Evolutionary conservation across 192 early-diverging fungal species (phyloP), one percentile per base, ranked within the genome.

Genomic region (Coemansia sp.): DNA sequence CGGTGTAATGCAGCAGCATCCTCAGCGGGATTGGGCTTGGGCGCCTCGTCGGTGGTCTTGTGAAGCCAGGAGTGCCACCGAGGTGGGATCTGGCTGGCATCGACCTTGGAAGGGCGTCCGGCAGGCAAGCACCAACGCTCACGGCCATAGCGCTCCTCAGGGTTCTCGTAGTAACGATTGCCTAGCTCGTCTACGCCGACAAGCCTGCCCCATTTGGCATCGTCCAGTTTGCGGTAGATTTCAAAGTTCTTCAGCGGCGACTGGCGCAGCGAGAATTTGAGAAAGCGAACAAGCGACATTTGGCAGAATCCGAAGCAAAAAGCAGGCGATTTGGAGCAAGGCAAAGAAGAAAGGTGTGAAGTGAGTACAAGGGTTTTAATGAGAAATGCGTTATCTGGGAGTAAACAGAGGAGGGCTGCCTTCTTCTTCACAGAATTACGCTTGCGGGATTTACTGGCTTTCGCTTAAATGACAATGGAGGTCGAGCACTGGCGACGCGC

Each of bases 41-140:
- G 81, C 24, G 72, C 61, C 57, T 75, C 73, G 57, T 80, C 82
- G 18, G 68, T 80, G 41, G 62, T 49, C 55, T 63, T 73, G 68
- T 83, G 76, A 16, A 79, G 77, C 82, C 82, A 83, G 58, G 73
- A 58, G 52, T 80, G 82, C 90, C 90, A 92, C 75, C 86, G 86
- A 53, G 90, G 82, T 24, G 89, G 81, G 54, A 92, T 84, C 71
- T 88, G 83, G 49, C 75, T 82, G 32, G 88, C 82, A 66, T 91
- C 88, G 62, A 84, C 74, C 38, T 84, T 73, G 23, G 69, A 58
- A 2, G 47, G 54, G 22, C 53, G 66, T 38, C 60, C 71, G 34
- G 82, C 87, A 18, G 86, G 88, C 49, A 90, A 65, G 58, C 88
- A 83, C 91, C 91, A 93, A 64, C 91, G 88, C 69, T 85, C 90